Evolutionary conservation across 805 yeast genomes (phyloP), one percentile per base, ranked within the genome.

Genomic region (Candida dajiaensis): DNA sequence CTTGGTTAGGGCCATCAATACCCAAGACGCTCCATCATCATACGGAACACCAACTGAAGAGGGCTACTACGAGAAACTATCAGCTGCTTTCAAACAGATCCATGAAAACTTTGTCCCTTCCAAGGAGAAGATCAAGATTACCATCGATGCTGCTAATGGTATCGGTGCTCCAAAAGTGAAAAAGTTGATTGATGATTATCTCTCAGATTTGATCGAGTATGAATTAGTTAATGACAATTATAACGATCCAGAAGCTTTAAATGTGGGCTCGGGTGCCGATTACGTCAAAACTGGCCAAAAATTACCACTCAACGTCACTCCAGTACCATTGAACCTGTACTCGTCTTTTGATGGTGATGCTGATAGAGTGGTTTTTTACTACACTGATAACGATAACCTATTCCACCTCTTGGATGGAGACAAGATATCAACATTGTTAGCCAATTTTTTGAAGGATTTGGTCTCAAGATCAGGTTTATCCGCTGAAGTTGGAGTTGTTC

Each of bases 311-410:
- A 83, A 81, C 36, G 69, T 85, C 13, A 43, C 52, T 1, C 77
- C 81, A 0, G 57, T 52, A 2, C 67, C 77, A 6, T 65, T 69
- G 39, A 65, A 72, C 48, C 68, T 90, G 43, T 84, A 79, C 57
- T 84, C 95, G 7, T 87, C 96, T 1, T 89, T 89, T 61, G 99
- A 94, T 62, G 99, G 99, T 43, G 99, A 94, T 64, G 98, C 99
- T 5, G 99, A 94, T 64, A 75, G 99, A 58, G 83, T 94, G 43
- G 87, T 94, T 20, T 87, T 88, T 61, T 94, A 85, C 64, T 84
- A 77, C 63, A 65, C 70, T 40, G 72, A 71, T 40, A 39, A 50
- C 1, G 39, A 52, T 3, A 50, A 50, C 0, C 60, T 64, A 4
- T 85, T 85, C 63, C 68, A 72, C 35, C 63, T 85, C 35, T 67